phyloP scores from a whole-genome alignment of 2,329 filamentous ascomycete species.

The Claviceps sorghi region DNA sequence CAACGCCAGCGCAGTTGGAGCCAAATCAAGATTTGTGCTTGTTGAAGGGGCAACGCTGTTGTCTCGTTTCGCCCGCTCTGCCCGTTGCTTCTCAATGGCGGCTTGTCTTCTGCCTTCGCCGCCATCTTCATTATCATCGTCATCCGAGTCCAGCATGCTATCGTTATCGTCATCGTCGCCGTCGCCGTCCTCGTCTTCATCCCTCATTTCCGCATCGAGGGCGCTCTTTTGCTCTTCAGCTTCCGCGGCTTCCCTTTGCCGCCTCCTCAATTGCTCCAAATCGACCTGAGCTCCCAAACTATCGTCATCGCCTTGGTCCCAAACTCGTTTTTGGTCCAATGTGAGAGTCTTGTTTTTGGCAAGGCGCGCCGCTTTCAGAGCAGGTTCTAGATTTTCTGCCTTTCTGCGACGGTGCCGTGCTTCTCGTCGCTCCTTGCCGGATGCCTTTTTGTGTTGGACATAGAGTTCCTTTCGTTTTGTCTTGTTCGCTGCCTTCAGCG shows the following conservation, averaged over 20 bases:
- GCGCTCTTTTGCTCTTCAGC: constrained; percentile 32
- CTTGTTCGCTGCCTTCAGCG: constrained; percentile 55
- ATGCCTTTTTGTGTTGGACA: constrained; percentile 63
- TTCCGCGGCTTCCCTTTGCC: constrained; percentile 38
- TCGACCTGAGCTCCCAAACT: constrained; percentile 41
- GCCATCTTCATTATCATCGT: constrained; percentile 38
- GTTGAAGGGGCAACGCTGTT: constrained; percentile 42
- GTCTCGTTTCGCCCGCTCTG: constrained; percentile 31
- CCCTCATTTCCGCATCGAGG: constrained; percentile 26
- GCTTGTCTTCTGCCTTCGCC: constrained; percentile 31
- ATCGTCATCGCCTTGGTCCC: constrained; percentile 62
- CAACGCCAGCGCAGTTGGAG: constrained; percentile 41
- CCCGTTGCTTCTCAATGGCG: constrained; percentile 27
- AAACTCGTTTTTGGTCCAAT: constrained; percentile 76
- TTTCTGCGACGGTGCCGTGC: constrained; percentile 65
- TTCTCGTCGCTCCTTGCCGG: constrained; percentile 60
- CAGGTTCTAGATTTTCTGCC: constrained; percentile 73
- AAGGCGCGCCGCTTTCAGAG: constrained; percentile 56
- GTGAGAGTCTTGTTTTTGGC: constrained; percentile 67
- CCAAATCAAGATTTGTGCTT: constrained; percentile 49
- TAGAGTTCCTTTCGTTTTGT: constrained; percentile 63
- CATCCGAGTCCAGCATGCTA: constrained; percentile 63
- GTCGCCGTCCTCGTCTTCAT: constrained; percentile 29
- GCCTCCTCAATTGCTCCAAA: constrained; percentile 42
- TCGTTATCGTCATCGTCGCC: constrained; percentile 46